Base-by-base conservation (phyloP, 2,329 filamentous ascomycete species). In the Exophiala viscosa region DNA sequence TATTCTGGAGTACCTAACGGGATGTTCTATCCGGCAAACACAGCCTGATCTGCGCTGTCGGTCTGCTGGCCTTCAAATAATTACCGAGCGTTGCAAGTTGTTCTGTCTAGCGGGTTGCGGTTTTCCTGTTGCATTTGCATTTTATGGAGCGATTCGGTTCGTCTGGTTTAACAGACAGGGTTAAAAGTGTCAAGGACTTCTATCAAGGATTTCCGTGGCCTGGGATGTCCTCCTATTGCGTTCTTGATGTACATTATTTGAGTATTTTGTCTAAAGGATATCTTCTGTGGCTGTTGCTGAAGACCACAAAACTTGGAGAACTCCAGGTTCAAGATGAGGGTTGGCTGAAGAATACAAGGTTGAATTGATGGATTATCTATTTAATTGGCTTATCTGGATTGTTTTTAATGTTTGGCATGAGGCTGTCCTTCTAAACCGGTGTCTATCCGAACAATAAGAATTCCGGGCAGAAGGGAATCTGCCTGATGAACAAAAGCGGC, bases 1-100 rank as follows among this genome's bases (percentile, higher is more conserved):
- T 81, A 71, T 60, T 56, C 81, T 78, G 58, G 83, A 75, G 64
- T 78, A 80, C 64, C 78, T 84, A 65, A 73, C 60, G 69, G 68
- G 5, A 70, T 76, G 50, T 95, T 59, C 46, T 60, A 60, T 43
- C 58, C 49, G 14, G 42, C 53, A 15, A 53, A 58, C 15, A 50
- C 53, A 42, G 52, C 49, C 15, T 60, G 46, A 51, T 51, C 18
- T 23, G 11, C 32, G 18, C 18, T 42, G 34, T 34, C 8, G 10
- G 36, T 14, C 17, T 48, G 35, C 41, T 35, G 23, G 38, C 34
- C 39, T 17, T 45, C 42, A 44, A 41, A 45, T 45, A 39, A 18
- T 28, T 5, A 28, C 23, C 23, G 23, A 28, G 23, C 23, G 42
- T 54, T 49, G 42, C 20, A 13, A 35, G 14, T 45, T 46, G 51